These are phyloP conservation scores for Neocucurbitaria cava DNA, from an alignment of 2,329 filamentous ascomycete genomes.

Conservation along the genomic window DNA sequence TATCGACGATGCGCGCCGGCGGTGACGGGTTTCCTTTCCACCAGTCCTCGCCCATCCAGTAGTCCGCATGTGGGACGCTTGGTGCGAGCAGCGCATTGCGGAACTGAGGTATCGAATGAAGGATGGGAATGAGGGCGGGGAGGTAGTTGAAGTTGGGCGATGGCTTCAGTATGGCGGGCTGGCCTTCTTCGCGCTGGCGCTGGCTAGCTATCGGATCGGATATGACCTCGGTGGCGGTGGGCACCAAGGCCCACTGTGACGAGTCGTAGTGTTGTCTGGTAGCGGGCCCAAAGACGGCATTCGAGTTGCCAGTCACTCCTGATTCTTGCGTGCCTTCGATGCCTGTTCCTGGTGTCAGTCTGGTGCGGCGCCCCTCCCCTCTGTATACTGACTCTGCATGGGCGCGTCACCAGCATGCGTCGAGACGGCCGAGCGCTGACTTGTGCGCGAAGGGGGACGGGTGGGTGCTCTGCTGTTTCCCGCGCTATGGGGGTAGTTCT, in stretches of 20 bases:
- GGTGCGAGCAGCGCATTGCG: conserved; percentile 63
- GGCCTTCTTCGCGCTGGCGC: conserved; percentile 52
- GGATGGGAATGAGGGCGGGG: conserved; percentile 65
- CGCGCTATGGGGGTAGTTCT: conserved; percentile 41
- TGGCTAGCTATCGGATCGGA: conserved; percentile 61
- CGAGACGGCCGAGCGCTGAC: conserved; percentile 39
- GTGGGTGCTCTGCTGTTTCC: conserved; percentile 44
- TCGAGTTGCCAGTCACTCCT: conserved; percentile 56
- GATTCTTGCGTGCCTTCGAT: conserved; percentile 58
- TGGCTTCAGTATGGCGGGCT: conserved; percentile 66
- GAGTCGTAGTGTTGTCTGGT: conserved; percentile 62
- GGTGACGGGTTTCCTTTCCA: conserved; percentile 65
- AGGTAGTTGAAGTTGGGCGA: conserved; percentile 61
- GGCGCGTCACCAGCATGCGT: conserved; percentile 40
- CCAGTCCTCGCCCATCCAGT: conserved; percentile 66
- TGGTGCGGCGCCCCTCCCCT: background rate
- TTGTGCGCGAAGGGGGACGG: conserved; percentile 45
- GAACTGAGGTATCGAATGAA: conserved; percentile 66
- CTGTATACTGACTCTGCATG: conserved; percentile 39
- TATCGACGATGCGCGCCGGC: conserved; percentile 59
- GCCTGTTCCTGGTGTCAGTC: conserved; percentile 33
- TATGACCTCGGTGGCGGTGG: conserved; percentile 57
- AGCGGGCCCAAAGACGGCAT: conserved; percentile 61
- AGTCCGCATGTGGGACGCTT: conserved; percentile 55
- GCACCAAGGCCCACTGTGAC: conserved; percentile 63